Conservation (phyloP, 2,329 filamentous ascomycete species). For the Paecilomyces fulvus region DNA sequence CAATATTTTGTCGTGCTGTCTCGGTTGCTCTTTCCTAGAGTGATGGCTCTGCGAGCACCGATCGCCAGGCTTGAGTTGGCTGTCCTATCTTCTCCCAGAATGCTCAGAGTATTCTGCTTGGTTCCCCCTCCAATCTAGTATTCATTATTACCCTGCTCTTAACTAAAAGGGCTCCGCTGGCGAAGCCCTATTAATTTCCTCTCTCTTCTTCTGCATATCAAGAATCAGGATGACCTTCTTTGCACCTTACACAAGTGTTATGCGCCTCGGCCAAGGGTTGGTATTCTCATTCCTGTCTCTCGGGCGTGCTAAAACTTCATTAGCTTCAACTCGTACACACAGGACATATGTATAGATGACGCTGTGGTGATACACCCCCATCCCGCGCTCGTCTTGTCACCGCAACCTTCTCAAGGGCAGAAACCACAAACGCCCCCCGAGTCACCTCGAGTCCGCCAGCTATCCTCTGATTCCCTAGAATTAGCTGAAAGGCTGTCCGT, state of each 20-base stretch:
- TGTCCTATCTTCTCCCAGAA: neutral
- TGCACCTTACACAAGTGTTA: conserved; percentile 29
- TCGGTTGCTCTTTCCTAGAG: neutral
- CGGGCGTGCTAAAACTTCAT: neutral
- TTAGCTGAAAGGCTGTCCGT: neutral
- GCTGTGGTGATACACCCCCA: conserved; percentile 22
- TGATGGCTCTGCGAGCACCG: neutral
- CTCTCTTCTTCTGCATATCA: neutral
- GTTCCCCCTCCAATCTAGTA: neutral
- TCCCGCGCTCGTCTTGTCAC: neutral
- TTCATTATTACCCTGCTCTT: neutral
- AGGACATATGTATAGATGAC: conserved; percentile 31
- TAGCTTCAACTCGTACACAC: conserved; percentile 34
- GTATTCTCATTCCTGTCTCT: neutral
- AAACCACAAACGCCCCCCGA: neutral
- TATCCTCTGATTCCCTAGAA: neutral
- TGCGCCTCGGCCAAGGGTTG: conserved; percentile 24
- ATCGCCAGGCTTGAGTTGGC: neutral
- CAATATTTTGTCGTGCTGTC: neutral
- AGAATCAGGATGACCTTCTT: conserved; percentile 20
- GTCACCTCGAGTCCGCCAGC: neutral
- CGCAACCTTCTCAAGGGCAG: neutral
- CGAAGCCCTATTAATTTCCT: neutral
- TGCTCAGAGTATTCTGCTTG: neutral
- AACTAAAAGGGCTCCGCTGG: neutral